phyloP scores from a whole-genome alignment of 2,329 filamentous ascomycete genomes.

The Epichloe brachyelytri region DNA sequence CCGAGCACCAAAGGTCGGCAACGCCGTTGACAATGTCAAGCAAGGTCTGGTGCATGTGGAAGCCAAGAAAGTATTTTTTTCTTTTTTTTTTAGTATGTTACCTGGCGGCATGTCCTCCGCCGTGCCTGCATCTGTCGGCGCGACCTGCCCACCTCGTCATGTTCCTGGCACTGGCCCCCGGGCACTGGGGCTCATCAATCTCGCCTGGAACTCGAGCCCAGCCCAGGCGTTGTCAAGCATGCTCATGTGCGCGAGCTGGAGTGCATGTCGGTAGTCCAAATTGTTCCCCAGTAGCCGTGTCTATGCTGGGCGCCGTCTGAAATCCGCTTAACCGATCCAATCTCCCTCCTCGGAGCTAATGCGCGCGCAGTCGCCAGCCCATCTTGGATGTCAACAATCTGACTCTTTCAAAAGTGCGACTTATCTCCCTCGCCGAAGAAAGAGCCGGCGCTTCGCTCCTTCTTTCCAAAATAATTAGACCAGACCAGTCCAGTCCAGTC shows the following conservation, averaged over 20 bases:
- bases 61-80: no score
- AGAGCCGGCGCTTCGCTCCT: neutral
- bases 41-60: neutral
- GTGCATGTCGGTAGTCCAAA: neutral
- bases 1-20: neutral
- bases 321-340: conserved; percentile 3
- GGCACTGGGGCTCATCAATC: neutral
- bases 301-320: conserved; percentile 1
- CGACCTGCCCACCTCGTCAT: neutral
- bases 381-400: neutral
- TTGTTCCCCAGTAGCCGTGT: neutral
- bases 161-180: neutral
- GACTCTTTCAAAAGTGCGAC: neutral
- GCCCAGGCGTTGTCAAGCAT: neutral
- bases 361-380: neutral
- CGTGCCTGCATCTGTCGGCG: neutral
- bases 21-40: neutral
- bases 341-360: conserved; percentile 3
- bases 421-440: neutral
- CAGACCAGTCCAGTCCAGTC: neutral
- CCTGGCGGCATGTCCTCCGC: no score
- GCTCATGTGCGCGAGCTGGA: neutral
- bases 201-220: neutral
- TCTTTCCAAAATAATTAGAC: neutral
- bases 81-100: no score